Conservation (phyloP, 2,329 filamentous ascomycete genomes). For the Pseudogymnoascus sp. region DNA sequence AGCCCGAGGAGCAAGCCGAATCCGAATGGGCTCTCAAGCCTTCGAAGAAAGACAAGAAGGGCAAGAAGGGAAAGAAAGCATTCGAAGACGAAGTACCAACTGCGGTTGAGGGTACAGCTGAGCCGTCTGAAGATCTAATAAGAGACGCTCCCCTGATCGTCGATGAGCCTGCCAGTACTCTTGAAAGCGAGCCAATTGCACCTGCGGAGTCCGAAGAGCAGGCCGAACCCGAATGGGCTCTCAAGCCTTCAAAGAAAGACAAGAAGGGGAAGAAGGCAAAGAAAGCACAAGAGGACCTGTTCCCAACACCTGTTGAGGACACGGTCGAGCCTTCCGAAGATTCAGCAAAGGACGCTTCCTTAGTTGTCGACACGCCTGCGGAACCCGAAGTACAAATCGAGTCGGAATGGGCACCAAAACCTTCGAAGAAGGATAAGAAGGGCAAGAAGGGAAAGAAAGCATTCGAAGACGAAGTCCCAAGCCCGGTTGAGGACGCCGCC, state of each 20-base stretch:
- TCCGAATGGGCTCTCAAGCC: background rate
- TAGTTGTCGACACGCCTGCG: background rate
- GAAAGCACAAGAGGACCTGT: background rate
- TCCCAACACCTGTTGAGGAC: background rate
- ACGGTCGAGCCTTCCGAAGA: background rate
- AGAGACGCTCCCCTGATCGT: background rate
- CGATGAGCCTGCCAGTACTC: background rate
- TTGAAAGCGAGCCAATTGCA: background rate
- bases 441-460: slow-evolving; percentile 17
- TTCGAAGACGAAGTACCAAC: background rate
- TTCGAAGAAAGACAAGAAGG: slow-evolving; percentile 19
- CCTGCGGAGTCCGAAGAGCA: background rate
- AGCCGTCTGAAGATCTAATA: background rate
- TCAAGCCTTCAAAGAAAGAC: slow-evolving; percentile 26
- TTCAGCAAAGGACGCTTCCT: background rate
- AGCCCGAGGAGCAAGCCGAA: background rate
- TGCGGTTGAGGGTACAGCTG: background rate
- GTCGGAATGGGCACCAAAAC: slow-evolving; percentile 21
- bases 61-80: slow-evolving; percentile 30
- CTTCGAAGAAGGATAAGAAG: slow-evolving; percentile 31
- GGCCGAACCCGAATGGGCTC: background rate
- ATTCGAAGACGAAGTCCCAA: background rate
- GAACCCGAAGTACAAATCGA: slow-evolving; percentile 15
- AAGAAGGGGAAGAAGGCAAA: slow-evolving; percentile 32
- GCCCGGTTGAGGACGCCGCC: background rate